Percentiles rank a stretch among this genome's conserved stretches.
phyloP scores from a whole-genome alignment of 768 basidiomycete species.

The Agaricus subrufescens region DNA sequence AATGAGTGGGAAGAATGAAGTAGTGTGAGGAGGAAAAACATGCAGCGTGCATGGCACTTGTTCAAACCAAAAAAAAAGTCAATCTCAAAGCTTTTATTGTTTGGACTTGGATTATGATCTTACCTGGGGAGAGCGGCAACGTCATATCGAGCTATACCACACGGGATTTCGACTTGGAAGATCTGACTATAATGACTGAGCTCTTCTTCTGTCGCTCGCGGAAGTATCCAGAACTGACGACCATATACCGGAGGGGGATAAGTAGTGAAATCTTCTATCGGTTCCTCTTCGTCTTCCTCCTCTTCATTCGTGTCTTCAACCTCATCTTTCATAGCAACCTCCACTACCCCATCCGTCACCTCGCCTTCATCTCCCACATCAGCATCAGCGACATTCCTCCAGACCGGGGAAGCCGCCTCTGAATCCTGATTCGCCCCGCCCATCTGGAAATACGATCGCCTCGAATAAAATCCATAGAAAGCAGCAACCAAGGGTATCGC shows the following conservation, averaged over 20 bases:
- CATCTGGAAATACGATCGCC: too few relatives aligned
- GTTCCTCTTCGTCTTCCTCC: background rate
- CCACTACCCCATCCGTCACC: too few relatives aligned
- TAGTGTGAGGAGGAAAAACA: constrained; percentile 7
- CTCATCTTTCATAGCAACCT: background rate
- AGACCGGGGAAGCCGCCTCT: too few relatives aligned
- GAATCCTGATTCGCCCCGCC: too few relatives aligned
- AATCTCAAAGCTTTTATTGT: background rate
- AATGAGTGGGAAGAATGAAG: constrained; percentile 14
- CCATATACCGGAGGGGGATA: background rate
- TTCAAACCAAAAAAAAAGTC: too few relatives aligned
- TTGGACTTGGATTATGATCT: background rate
- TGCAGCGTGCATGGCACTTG: background rate
- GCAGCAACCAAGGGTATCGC: too few relatives aligned
- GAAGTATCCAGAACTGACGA: background rate
- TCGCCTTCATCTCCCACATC: too few relatives aligned
- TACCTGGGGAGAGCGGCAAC: background rate
- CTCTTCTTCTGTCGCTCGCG: background rate
- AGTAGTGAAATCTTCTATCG: background rate
- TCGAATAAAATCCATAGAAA: too few relatives aligned
- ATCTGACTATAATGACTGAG: background rate
- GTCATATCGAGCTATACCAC: constrained; percentile 6
- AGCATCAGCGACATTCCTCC: too few relatives aligned
- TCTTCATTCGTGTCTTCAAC: background rate
- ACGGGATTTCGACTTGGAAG: background rate